Evolutionary conservation across 2,329 filamentous ascomycete genomes (phyloP), one percentile per base, ranked within the genome.

Genomic region (Venturia effusa): DNA sequence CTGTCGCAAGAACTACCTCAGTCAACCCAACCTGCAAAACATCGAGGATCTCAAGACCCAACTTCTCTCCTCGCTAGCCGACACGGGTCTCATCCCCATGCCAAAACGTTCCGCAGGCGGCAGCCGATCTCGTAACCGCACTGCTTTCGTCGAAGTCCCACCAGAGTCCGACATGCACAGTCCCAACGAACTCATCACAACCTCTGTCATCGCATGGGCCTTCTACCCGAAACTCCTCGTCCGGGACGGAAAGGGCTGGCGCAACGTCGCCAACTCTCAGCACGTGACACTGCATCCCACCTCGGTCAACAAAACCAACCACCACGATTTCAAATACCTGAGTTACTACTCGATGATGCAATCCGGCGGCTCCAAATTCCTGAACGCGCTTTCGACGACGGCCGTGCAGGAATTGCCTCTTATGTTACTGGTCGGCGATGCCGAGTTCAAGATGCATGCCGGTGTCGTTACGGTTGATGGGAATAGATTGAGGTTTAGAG

Each of bases 31-130:
- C 3, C 81, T 99, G 4, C 81, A 86, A 59, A 96, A 94, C 67
- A 96, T 99, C 67, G 94, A 99, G 74, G 94, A 99, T 69, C 82
- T 97, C 62, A 99, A 97, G 75, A 89, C 89, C 7, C 94, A 99
- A 71, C 84, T 99, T 0, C 80, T 97, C 1, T 87, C 90, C 1
- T 89, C 90, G 0, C 81, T 99, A 0, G 88, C 88, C 7, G 94
- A 97, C 69, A 90, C 92, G 0, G 90, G 91, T 0, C 89, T 97
- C 67, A 77, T 97, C 6, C 84, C 83, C 13, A 80, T 97, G 1
- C 80, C 51, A 1, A 48, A 22, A 24, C 32, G 61, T 27, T 32
- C 30, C 13, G 22, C 51, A 24, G 19, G 61, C 34, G 30, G 32
- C 24, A 37, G 32, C 3, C 51, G 30, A 32, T 45, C 85, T 0